Evolutionary conservation across 495 filamentous ascomycete species (phyloP).

Genomic region (Lasiosphaeriaceae sp.): DNA sequence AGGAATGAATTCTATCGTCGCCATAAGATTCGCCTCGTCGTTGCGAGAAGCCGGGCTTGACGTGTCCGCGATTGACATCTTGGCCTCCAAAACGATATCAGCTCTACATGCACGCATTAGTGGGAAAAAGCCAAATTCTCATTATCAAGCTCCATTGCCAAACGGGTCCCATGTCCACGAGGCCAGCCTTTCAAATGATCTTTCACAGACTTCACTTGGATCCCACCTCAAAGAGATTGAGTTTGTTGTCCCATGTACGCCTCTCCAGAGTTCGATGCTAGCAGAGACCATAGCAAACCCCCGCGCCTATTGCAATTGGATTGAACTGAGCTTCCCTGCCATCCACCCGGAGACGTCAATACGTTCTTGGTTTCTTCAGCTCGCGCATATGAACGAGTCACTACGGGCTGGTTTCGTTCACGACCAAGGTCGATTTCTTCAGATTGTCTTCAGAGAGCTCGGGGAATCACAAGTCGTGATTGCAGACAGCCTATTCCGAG

Average conservation of each 20-base stretch:
- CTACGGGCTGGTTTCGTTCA: conserved; percentile 66
- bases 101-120: conserved; percentile 3
- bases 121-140: not conserved
- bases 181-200: not conserved
- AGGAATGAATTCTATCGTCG: conserved; percentile 69
- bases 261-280: conserved; percentile 75
- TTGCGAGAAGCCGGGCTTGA: conserved; percentile 51
- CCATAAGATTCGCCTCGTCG: conserved; percentile 61
- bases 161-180: not conserved
- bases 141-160: not conserved
- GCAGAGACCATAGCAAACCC: conserved; percentile 55
- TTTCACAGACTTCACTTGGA: conserved; percentile 4
- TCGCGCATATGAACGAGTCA: conserved; percentile 57
- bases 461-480: conserved; percentile 35
- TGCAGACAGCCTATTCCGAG: conserved; percentile 18
- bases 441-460: conserved; percentile 57
- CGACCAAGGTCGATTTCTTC: conserved; percentile 49
- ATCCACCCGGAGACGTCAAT: conserved; percentile 28
- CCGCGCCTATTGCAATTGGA: conserved; percentile 69
- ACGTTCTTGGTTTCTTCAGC: conserved; percentile 39
- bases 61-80: conserved; percentile 51
- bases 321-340: conserved; percentile 52
- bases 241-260: conserved; percentile 58
- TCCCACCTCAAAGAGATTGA: conserved; percentile 36
- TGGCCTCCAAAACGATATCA: conserved; percentile 47